phyloP scores from a whole-genome alignment of 179 eudicot genomes.

The Sideroxylon spinosum region DNA sequence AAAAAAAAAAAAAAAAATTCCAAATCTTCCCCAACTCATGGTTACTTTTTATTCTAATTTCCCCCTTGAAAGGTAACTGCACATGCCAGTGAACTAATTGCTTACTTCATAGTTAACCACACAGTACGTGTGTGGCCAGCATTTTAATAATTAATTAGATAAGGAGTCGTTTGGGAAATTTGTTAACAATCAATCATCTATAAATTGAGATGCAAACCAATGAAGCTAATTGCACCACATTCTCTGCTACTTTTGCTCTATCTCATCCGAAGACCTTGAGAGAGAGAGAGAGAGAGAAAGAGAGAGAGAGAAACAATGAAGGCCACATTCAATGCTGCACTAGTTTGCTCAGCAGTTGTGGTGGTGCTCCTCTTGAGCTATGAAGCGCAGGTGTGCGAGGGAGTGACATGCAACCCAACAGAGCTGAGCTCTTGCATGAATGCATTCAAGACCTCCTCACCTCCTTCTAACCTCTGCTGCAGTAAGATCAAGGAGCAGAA shows the following conservation, averaged over 20 bases:
- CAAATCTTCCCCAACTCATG: too few relatives aligned
- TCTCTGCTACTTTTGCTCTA: background rate
- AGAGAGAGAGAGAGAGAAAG: background rate
- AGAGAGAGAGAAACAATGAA: background rate
- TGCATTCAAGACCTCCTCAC: constrained; percentile 23
- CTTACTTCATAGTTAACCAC: too few relatives aligned
- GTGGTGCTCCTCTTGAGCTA: constrained; percentile 12
- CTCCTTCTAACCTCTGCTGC: constrained; percentile 31
- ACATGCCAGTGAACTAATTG: too few relatives aligned
- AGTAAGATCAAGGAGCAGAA: constrained; percentile 26
- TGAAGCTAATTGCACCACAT: background rate
- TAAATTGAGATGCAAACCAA: constrained; percentile 7
- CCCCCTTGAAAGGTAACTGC: too few relatives aligned
- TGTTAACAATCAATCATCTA: background rate
- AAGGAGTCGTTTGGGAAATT: too few relatives aligned
- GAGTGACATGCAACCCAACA: constrained; percentile 31
- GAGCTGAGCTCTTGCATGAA: constrained; percentile 31
- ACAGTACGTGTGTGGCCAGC: too few relatives aligned
- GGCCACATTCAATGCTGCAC: constrained; percentile 9
- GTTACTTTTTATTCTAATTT: too few relatives aligned
- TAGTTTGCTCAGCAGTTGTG: background rate
- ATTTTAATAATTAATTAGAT: too few relatives aligned
- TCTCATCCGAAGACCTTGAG: background rate
- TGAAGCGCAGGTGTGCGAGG: constrained; percentile 9
- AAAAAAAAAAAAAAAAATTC: too few relatives aligned